Evolutionary conservation across 176 grass and related monocot species (phyloP).

Genomic region (Stipa capillata): DNA sequence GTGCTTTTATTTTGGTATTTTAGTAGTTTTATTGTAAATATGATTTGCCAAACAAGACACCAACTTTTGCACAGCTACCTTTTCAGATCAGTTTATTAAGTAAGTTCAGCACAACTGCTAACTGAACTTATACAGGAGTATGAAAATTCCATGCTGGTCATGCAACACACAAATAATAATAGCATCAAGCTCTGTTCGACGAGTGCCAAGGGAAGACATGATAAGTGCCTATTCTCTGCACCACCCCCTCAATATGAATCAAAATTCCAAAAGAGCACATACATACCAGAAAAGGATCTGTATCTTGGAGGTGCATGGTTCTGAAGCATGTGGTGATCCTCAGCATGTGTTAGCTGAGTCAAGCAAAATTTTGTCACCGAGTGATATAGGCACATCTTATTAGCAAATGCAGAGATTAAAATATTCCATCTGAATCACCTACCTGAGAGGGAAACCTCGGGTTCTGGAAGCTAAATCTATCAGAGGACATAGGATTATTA

Average conservation of each 20-base stretch:
- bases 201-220: not conserved
- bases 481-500: constrained; percentile 48
- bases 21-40: too few relatives aligned
- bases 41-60: too few relatives aligned
- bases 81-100: too few relatives aligned
- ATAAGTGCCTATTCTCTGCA: not conserved
- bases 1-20: too few relatives aligned
- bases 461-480: constrained; percentile 56
- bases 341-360: constrained; percentile 45
- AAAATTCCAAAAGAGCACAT: constrained; percentile 1
- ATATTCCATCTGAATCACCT: not conserved
- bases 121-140: too few relatives aligned
- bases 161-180: not conserved
- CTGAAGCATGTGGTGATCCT: constrained; percentile 42
- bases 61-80: too few relatives aligned
- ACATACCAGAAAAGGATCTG: constrained; percentile 67
- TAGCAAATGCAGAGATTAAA: constrained; percentile 15
- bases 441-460: constrained; percentile 76
- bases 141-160: not conserved
- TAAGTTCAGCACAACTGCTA: too few relatives aligned
- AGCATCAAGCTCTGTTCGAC: not conserved
- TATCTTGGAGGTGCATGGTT: constrained; percentile 50
- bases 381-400: not conserved
- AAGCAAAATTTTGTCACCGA: constrained; percentile 19
- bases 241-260: not conserved